phyloP scores from a whole-genome alignment of 1,139 yeast genomes.

The Hansenula anomala region DNA sequence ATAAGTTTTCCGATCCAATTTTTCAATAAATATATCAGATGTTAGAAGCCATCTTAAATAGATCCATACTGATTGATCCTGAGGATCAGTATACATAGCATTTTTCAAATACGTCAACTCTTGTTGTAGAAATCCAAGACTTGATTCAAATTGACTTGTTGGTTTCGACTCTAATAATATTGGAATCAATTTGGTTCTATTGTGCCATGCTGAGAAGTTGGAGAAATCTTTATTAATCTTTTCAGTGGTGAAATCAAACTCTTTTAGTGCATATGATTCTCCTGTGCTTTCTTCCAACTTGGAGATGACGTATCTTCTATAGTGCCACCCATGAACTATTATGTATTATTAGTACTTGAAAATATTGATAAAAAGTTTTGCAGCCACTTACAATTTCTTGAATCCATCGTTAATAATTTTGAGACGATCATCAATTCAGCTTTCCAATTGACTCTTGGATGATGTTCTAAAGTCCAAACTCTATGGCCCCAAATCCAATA shows the following conservation, averaged over 20 bases:
- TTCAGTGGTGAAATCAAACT: constrained; percentile 71
- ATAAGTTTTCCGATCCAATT: constrained; percentile 24
- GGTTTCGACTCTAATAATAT: constrained; percentile 34
- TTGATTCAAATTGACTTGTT: constrained; percentile 23
- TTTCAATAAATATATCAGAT: constrained; percentile 40
- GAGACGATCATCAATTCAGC: constrained; percentile 65
- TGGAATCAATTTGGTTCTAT: constrained; percentile 68
- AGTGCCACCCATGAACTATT: constrained; percentile 84
- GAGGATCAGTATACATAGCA: constrained; percentile 90
- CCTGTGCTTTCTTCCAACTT: constrained; percentile 37
- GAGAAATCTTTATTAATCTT: constrained; percentile 82
- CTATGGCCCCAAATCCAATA: constrained; percentile 98
- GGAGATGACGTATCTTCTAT: constrained; percentile 67
- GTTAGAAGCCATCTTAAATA: constrained; percentile 80
- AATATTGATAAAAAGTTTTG: too few species aligned
- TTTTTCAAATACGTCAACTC: constrained; percentile 72
- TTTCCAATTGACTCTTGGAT: constrained; percentile 58
- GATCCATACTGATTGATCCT: constrained; percentile 91
- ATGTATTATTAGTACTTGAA: too few species aligned
- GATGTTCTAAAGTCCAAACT: constrained; percentile 66
- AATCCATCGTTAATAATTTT: constrained; percentile 63
- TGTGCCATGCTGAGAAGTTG: constrained; percentile 96
- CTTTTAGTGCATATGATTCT: constrained; percentile 35
- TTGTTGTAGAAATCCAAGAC: constrained; percentile 34
- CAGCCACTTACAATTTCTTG: constrained; percentile 61